phyloP scores from a whole-genome alignment of 192 early-diverging fungal species.

The Mortierella hygrophila region DNA sequence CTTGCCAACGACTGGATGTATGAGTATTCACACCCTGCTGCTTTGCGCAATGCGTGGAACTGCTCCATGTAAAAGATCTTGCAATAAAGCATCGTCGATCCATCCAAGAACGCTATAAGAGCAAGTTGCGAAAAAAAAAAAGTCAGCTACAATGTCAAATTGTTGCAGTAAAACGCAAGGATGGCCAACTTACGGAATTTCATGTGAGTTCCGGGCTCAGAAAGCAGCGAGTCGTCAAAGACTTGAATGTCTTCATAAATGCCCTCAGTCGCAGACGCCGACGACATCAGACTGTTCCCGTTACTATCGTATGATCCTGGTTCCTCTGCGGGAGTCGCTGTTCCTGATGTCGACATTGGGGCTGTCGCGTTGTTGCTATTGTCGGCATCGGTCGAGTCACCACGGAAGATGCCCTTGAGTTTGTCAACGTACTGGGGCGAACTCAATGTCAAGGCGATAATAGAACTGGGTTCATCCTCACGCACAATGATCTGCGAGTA shows the following conservation, averaged over 20 bases:
- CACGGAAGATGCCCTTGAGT: slow-evolving; percentile 57
- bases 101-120: slow-evolving; percentile 75
- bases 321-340: slow-evolving; percentile 47
- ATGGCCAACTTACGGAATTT: slow-evolving; percentile 70
- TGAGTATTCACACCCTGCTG: slow-evolving; percentile 85
- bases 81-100: slow-evolving; percentile 85
- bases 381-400: slow-evolving; percentile 9
- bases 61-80: slow-evolving; percentile 93
- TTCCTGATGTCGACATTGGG: slow-evolving; percentile 33
- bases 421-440: slow-evolving; percentile 80
- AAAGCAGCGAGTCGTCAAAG: slow-evolving; percentile 74
- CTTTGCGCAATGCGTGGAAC: slow-evolving; percentile 89
- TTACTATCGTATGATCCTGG: slow-evolving; percentile 21
- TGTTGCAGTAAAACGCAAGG: neutral
- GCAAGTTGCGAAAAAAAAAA: neutral
- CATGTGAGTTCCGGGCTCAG: slow-evolving; percentile 81
- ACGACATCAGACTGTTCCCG: slow-evolving; percentile 11
- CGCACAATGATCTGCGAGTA: slow-evolving; percentile 89
- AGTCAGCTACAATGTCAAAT: neutral
- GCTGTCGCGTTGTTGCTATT: slow-evolving; percentile 54
- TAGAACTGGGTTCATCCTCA: slow-evolving; percentile 94
- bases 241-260: slow-evolving; percentile 57
- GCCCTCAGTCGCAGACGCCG: slow-evolving; percentile 16
- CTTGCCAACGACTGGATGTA: slow-evolving; percentile 89
- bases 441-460: slow-evolving; percentile 90